Evolutionary conservation across 1,139 yeast species (phyloP), one percentile per base, ranked within the genome.

Genomic region (Kurtzmaniella natalensis): DNA sequence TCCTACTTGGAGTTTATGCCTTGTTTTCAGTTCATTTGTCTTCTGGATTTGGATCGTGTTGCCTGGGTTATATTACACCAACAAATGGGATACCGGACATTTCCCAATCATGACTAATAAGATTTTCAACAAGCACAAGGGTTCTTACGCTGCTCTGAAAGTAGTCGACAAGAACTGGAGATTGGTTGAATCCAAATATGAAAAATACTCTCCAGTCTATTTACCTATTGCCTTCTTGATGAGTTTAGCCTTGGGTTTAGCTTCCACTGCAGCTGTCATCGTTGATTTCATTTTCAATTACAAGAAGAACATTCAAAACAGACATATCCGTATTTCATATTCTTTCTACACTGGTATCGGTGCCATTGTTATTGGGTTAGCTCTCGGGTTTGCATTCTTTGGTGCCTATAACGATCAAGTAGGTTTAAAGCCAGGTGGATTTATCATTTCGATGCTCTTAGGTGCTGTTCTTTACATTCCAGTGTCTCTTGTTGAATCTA

Each of bases 131-230:
- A 59, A 74, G 33, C 61, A 48, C 37, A 78, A 72, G 25, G 43
- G 59, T 4, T 31, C 47, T 2, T 78, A 72, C 51, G 56, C 72
- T 31, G 74, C 70, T 8, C 33, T 56, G 8, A 50, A 57, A 29
- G 68, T 78, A 30, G 55, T 77, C 30, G 51, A 64, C 35, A 37
- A 48, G 14, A 53, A 61, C 18, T 53, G 59, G 39, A 44, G 56
- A 8, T 61, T 78, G 41, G 63, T 73, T 46, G 45, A 50, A 32
- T 51, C 50, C 13, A 70, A 61, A 13, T 78, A 76, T 53, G 48
- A 66, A 39, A 47, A 47, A 1, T 76, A 75, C 43, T 75, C 81
- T 2, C 63, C 63, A 9, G 46, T 44, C 2, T 36, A 42, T 38
- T 29, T 45, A 17, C 47, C 48, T 7, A 42, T 44, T 31, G 44